A percentile compares a stretch with the other conserved stretches of the same genome.
These are phyloP conservation scores for Ascochyta rabiei DNA, from an alignment of 2,329 filamentous ascomycete genomes.

Conservation along the genomic window DNA sequence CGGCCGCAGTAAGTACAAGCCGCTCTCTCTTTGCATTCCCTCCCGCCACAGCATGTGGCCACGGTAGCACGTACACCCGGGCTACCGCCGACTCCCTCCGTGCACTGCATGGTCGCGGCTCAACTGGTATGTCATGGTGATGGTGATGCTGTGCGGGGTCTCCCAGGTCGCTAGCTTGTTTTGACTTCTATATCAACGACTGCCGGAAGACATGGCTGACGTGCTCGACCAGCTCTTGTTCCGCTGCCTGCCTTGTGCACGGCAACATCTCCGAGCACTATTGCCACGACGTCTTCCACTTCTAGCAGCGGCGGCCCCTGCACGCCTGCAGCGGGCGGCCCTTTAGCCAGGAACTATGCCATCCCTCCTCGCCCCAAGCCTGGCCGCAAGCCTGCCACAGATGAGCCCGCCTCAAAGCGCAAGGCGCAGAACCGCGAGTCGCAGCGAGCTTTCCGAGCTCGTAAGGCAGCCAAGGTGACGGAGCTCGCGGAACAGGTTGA, in stretches of 20 bases:
- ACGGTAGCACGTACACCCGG: not conserved
- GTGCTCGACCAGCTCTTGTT: constrained; percentile 9
- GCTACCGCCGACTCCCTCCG: not conserved
- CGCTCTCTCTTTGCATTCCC: constrained; percentile 11
- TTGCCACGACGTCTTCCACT: constrained; percentile 33
- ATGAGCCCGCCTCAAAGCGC: constrained; percentile 89
- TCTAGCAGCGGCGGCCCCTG: constrained; percentile 31
- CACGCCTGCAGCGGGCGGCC: constrained; percentile 42
- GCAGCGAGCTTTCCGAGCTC: constrained; percentile 87
- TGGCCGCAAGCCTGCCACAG: constrained; percentile 89
- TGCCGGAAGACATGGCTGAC: constrained; percentile 10
- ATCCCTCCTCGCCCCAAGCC: constrained; percentile 62
- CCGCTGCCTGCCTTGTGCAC: constrained; percentile 15
- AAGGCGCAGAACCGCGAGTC: constrained; percentile 94
- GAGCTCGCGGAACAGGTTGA: constrained; percentile 60
- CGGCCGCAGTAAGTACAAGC: constrained; percentile 26
- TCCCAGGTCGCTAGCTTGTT: constrained; percentile 10
- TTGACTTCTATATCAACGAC: constrained; percentile 10
- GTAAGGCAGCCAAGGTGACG: constrained; percentile 81
- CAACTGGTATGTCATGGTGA: not conserved
- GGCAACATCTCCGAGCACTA: constrained; percentile 17
- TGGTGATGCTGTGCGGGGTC: constrained; percentile 11
- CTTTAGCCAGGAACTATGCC: constrained; percentile 45
- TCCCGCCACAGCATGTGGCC: constrained; percentile 15
- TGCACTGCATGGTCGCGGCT: not conserved